Percentiles rank a stretch among this genome's conserved stretches.
phyloP scores from a whole-genome alignment of 179 eudicot species.

The Silene noctiflora region DNA sequence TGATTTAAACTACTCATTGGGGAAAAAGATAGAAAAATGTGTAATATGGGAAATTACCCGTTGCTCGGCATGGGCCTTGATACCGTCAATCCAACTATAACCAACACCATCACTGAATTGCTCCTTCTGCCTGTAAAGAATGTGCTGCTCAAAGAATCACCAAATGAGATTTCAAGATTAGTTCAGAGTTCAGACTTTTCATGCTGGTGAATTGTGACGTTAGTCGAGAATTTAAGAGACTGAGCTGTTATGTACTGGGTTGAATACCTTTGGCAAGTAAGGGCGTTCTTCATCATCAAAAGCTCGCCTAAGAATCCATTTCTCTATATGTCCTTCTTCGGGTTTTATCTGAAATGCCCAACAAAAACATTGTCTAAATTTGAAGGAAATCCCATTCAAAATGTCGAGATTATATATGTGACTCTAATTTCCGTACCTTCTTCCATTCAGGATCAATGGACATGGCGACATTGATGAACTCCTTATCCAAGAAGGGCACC shows the following conservation, averaged over 20 bases:
- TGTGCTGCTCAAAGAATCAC: conserved; percentile 50
- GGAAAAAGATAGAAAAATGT: too few species aligned
- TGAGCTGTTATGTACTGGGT: background rate
- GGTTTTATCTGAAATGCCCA: conserved; percentile 49
- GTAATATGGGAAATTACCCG: conserved; percentile 36
- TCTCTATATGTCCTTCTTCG: conserved; percentile 67
- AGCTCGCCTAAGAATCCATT: conserved; percentile 83
- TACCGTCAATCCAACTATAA: conserved; percentile 93
- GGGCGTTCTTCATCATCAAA: conserved; percentile 83
- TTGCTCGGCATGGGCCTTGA: conserved; percentile 72
- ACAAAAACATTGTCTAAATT: background rate
- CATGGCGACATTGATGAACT: conserved; percentile 75
- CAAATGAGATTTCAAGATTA: background rate
- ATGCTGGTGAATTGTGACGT: too few species aligned
- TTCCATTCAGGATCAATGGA: conserved; percentile 87
- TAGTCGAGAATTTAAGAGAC: too few species aligned
- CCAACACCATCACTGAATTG: conserved; percentile 98
- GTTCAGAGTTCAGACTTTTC: background rate
- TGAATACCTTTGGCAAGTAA: conserved; percentile 74
- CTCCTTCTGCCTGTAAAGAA: conserved; percentile 87
- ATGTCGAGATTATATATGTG: background rate
- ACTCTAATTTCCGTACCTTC: conserved; percentile 45
- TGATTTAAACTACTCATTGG: too few species aligned
- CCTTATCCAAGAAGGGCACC: conserved; percentile 86
- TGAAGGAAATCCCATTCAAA: background rate